Percentiles rank a stretch among this genome's conserved stretches.
Evolutionary conservation across 2,329 filamentous ascomycete species (phyloP).

Genomic region (Colletotrichum ledebouriae): DNA sequence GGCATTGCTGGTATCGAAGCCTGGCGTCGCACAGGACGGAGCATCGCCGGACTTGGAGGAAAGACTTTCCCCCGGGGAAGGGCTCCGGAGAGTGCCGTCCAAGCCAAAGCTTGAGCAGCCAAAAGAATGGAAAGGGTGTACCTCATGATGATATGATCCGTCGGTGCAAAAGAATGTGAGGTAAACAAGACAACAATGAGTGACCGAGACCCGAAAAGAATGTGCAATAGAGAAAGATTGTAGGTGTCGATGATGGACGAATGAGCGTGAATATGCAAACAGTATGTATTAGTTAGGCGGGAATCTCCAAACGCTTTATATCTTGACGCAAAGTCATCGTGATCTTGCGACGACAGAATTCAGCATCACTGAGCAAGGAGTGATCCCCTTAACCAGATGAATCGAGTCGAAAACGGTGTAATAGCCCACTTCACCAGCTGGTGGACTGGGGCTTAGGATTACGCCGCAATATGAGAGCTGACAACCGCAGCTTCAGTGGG

Average conservation of each 20-base stretch:
- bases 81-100: constrained; percentile 16
- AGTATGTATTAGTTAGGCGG: neutral
- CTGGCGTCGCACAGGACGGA: constrained; percentile 34
- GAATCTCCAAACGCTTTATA: constrained; percentile 12
- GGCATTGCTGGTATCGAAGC: constrained; percentile 4
- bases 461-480: constrained; percentile 3
- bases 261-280: neutral
- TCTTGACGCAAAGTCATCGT: neutral
- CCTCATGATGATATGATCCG: constrained; percentile 24
- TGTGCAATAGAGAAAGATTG: neutral
- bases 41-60: constrained; percentile 14
- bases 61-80: constrained; percentile 12
- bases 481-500: neutral
- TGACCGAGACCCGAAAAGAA: constrained; percentile 1
- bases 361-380: neutral
- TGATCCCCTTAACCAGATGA: neutral
- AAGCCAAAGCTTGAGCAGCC: constrained; percentile 25
- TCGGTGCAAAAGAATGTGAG: neutral
- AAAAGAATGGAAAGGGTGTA: constrained; percentile 26
- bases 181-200: neutral
- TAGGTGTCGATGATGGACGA: neutral
- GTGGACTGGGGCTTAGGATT: neutral
- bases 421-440: constrained; percentile 17
- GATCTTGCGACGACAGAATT: too few species aligned
- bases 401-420: constrained; percentile 1